Evolutionary conservation across 495 filamentous ascomycete species (phyloP), one percentile per base, ranked within the genome.

Genomic region (Hypoxylon cercidicola): DNA sequence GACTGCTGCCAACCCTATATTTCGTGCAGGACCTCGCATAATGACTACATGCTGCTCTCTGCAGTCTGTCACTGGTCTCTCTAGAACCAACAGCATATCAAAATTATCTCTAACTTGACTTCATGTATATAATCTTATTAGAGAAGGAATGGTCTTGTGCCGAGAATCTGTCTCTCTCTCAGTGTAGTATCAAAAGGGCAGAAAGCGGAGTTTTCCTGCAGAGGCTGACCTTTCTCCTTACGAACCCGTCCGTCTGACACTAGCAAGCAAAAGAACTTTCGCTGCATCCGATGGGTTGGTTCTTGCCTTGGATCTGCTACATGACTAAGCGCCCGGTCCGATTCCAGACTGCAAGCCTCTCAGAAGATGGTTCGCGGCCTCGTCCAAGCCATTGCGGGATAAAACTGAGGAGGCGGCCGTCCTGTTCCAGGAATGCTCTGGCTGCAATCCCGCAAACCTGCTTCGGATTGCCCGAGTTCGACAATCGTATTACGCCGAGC

Each of bases 301-400:
- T 61, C 57, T 62, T 41, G 61, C 39, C 13, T 32, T 21, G 1
- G 13, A 37, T 11, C 18, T 18, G 13, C 20, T n/a, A 2, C 34
- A 41, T 66, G 63, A 61, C 63, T 61, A 66, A 66, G 52, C 63
- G 25, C 30, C 23, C 16, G 52, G 21, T 12, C 46, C 18, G 9
- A 30, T 16, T 19, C 50, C 23, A 13, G 13, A 55, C 41, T 19
- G 19, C 55, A 52, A 66, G 56, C 51, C 63, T 61, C 50, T 16
- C 10, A 18, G 18, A 3, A 7, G 3, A 1, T 61, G 57, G 63
- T 66, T 44, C 57, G 63, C 63, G 57, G n/a, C 43, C 55, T 32
- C 32, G 6, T 16, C 47, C 63, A 62, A 57, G 57, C 56, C 63
- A 53, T 57, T 55, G 57, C 39, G 30, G 32, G 37, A 66, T 61